Base-by-base conservation (phyloP, 805 yeast genomes). In the Priceomyces fermenticarens region DNA sequence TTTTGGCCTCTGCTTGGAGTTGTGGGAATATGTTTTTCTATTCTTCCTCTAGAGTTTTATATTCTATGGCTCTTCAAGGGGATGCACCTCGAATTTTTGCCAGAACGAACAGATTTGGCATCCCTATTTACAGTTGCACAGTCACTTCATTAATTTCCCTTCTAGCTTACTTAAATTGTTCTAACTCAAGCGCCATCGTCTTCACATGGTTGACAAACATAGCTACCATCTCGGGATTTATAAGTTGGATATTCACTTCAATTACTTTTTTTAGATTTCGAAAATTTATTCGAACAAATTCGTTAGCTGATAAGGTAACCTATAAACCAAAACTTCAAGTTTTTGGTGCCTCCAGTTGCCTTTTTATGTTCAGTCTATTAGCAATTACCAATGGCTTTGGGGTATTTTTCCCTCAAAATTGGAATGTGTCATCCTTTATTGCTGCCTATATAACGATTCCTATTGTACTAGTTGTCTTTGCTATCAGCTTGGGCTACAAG, bases 1-100 rank as follows among this genome's bases (percentile, higher is more conserved):
- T 87, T 45, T 62, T 85, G 45, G 75, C 85, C 53, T 81, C 88
- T 12, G 91, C 90, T 31, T 79, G 83, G 20, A 83, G 83, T 65
- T 79, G 88, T 2, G 87, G 80, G 58, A 60, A 61, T 39, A 58
- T 58, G 3, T 58, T 51, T 40, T 51, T 59, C 9, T 62, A 51
- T 35, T 56, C 62, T 12, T 52, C 65, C 9, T 48, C 62, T 25
- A 54, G 67, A 53, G 42, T 51, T 27, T 53, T 62, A 8, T 58
- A 58, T 47, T 43, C 50, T 12, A 41, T 52, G 45, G 54, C 57
- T 5, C 37, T 36, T 31, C 42, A 45, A 28, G 53, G 52, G 13
- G 40, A 44, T 27, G 58, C 56, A 11, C 58, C 58, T 30, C 45
- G 42, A 25, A 32, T 49, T 30, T 51, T 54, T 16, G 34, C 44